Conservation (phyloP, 108 stramenopile genomes). For the Nitzschia sp. region DNA sequence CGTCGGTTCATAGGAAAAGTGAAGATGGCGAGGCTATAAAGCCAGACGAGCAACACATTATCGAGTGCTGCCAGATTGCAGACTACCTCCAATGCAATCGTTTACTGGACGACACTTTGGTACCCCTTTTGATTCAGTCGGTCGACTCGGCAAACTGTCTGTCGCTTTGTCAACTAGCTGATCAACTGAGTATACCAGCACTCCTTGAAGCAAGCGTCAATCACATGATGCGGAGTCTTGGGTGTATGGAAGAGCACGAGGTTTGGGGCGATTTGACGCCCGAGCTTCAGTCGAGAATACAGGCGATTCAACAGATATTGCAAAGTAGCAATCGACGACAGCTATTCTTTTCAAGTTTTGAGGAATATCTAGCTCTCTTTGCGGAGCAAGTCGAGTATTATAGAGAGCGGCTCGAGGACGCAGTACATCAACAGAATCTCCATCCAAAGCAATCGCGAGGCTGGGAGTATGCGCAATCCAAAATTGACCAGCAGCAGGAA, state of each 20-base stretch:
- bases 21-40: too few relatives aligned
- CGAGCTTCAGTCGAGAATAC: constrained; percentile 36
- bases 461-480: constrained; percentile 33
- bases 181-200: constrained; percentile 55
- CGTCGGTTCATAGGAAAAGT: background rate
- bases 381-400: constrained; percentile 56
- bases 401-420: constrained; percentile 50
- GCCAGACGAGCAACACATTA: constrained; percentile 26
- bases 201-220: constrained; percentile 58
- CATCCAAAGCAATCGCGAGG: background rate
- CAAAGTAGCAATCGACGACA: constrained; percentile 29
- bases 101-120: constrained; percentile 32
- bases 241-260: constrained; percentile 12
- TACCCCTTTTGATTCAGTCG: constrained; percentile 44
- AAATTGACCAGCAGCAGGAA: constrained; percentile 38
- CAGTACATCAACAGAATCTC: constrained; percentile 14
- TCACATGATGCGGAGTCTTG: constrained; percentile 45
- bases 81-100: constrained; percentile 72
- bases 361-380: constrained; percentile 60
- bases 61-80: constrained; percentile 71
- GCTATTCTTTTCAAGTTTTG: constrained; percentile 47
- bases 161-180: constrained; percentile 68
- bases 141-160: constrained; percentile 75
- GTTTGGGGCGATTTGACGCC: constrained; percentile 24
- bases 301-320: constrained; percentile 28